Evolutionary conservation across 73 alveolate genomes (phyloP).

Genomic region (Paramecium octaurelia): DNA sequence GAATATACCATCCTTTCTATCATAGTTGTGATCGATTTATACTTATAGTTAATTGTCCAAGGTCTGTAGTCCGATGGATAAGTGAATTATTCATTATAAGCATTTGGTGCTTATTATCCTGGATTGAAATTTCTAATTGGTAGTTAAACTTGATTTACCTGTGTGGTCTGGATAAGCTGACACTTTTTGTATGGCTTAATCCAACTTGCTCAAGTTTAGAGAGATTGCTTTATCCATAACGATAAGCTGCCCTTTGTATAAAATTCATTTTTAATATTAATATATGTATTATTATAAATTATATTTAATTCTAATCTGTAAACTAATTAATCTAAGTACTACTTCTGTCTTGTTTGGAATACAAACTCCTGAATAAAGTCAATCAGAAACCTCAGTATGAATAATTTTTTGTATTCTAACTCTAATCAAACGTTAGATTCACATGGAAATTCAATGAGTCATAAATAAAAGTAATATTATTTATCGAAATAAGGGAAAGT

Average conservation of each 20-base stretch:
- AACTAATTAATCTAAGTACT: no score
- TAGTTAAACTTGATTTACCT: background rate
- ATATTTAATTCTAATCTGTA: no score
- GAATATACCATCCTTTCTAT: background rate
- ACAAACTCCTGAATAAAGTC: no score
- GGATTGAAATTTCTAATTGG: background rate
- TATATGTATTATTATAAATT: background rate
- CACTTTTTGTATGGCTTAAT: background rate
- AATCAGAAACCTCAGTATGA: no score
- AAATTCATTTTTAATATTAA: background rate
- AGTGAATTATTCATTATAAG: background rate
- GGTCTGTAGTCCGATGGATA: background rate
- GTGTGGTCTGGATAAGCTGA: background rate
- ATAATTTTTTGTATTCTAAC: no score
- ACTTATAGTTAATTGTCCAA: slow-evolving; percentile 6
- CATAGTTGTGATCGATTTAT: background rate
- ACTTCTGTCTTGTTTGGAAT: no score
- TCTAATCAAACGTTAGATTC: no score
- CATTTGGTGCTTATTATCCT: background rate
- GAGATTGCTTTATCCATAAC: background rate
- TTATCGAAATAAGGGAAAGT: no score
- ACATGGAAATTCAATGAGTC: no score
- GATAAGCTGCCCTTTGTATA: background rate
- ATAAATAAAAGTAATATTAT: no score
- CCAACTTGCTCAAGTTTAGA: background rate